Evolutionary conservation across 225 moss, liverwort and hornwort species (phyloP).

Genomic region (Antitrichia curtipendula): DNA sequence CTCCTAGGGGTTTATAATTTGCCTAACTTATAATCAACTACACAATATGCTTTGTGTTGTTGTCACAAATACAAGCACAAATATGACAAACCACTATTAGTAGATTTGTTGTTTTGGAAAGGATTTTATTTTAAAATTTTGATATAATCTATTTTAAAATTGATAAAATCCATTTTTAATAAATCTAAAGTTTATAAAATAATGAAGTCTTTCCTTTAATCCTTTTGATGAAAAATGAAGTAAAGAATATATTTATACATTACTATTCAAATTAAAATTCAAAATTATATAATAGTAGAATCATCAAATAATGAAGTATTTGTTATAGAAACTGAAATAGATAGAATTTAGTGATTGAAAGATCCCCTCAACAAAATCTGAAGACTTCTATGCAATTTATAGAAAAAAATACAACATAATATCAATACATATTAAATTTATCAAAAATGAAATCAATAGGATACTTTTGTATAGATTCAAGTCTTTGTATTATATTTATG

Average conservation of each 20-base stretch:
- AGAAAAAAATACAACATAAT: background rate
- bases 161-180: background rate
- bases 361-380: fast-evolving
- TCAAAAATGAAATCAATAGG: too few species aligned
- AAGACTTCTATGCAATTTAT: background rate
- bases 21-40: background rate
- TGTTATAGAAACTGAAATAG: background rate
- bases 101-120: background rate
- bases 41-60: background rate
- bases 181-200: background rate
- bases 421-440: background rate
- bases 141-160: background rate
- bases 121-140: background rate
- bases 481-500: too few species aligned
- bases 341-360: background rate
- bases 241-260: background rate
- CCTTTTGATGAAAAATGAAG: background rate
- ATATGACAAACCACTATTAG: background rate
- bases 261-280: background rate
- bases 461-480: too few species aligned
- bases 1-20: background rate
- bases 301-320: background rate
- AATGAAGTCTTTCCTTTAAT: background rate
- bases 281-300: background rate
- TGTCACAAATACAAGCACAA: too few species aligned